phyloP scores from a whole-genome alignment of 2,329 filamentous ascomycete genomes.

The Aspergillus felis region DNA sequence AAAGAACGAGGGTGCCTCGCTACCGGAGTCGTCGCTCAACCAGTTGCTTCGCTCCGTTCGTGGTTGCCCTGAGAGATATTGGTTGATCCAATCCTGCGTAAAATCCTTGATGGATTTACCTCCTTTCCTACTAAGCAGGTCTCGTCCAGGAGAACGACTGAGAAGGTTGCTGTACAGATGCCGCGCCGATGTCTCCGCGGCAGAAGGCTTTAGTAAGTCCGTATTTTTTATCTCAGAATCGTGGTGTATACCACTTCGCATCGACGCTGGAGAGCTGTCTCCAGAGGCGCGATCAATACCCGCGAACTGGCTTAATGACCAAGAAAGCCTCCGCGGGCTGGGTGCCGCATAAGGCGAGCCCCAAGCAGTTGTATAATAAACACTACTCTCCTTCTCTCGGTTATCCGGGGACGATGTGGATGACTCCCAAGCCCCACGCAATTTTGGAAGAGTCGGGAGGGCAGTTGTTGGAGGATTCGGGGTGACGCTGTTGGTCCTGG shows the following conservation, averaged over 20 bases:
- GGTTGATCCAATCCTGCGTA: constrained; percentile 81
- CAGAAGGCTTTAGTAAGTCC: constrained; percentile 27
- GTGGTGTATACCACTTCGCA: constrained; percentile 20
- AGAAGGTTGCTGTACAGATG: constrained; percentile 23
- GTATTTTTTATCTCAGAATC: constrained; percentile 22
- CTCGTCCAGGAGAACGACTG: constrained; percentile 22
- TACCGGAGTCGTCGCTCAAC: constrained; percentile 75
- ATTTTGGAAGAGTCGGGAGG: constrained; percentile 30
- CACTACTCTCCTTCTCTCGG: constrained; percentile 45
- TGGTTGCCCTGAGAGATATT: constrained; percentile 69
- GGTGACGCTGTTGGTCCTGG: constrained; percentile 21
- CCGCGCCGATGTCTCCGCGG: constrained; percentile 19
- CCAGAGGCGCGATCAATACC: constrained; percentile 35
- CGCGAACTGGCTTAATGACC: constrained; percentile 44
- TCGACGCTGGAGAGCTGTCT: constrained; percentile 33
- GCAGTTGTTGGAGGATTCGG: constrained; percentile 23
- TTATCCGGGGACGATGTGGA: constrained; percentile 39
- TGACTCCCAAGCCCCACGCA: constrained; percentile 32
- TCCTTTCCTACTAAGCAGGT: constrained; percentile 21
- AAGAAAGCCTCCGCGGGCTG: constrained; percentile 43
- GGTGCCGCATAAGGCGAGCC: constrained; percentile 80
- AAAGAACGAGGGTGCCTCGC: constrained; percentile 64
- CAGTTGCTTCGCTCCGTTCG: constrained; percentile 72
- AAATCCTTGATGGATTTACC: constrained; percentile 51
- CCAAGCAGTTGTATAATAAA: constrained; percentile 76